Conservation (phyloP, 192 early-diverging fungal genomes). For the Tieghemiomyces parasiticus region DNA sequence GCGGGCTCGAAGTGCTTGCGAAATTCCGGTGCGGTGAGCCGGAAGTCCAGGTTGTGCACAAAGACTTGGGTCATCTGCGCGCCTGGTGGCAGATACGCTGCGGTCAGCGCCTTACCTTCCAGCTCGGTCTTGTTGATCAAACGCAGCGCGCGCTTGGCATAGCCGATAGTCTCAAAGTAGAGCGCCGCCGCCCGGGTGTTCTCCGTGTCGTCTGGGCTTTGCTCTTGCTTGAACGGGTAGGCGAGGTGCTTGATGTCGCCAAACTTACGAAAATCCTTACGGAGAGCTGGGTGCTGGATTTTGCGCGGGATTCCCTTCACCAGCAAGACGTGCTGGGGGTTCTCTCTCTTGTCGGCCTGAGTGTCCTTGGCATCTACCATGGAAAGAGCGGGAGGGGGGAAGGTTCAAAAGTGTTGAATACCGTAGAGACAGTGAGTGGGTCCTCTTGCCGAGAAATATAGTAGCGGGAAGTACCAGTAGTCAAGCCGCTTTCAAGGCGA, state of each 20-base stretch:
- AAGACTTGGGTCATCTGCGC: constrained; percentile 63
- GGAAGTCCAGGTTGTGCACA: constrained; percentile 77
- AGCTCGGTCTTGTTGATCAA: constrained; percentile 56
- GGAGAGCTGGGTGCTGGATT: too few species aligned
- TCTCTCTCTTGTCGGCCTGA: too few species aligned
- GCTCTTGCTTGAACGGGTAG: too few species aligned
- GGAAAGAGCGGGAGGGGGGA: background rate
- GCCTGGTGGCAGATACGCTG: constrained; percentile 23
- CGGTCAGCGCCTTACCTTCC: constrained; percentile 47
- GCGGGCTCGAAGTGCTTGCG: background rate
- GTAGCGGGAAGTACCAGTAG: background rate
- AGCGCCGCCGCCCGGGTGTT: too few species aligned
- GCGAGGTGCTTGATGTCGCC: too few species aligned
- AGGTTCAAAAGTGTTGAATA: constrained; percentile 27
- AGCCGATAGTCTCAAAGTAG: too few species aligned
- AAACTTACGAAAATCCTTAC: too few species aligned
- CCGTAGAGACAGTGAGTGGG: background rate
- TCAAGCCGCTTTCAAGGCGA: background rate
- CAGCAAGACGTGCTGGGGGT: too few species aligned
- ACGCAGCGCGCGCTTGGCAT: constrained; percentile 35
- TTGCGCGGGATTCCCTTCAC: too few species aligned
- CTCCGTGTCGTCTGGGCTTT: too few species aligned
- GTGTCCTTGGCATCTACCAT: too few species aligned
- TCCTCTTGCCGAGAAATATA: background rate
- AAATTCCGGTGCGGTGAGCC: constrained; percentile 1